These are phyloP conservation scores for Gentiana macrophylla DNA, from an alignment of 257 asterid genomes.

Conservation along the genomic window DNA sequence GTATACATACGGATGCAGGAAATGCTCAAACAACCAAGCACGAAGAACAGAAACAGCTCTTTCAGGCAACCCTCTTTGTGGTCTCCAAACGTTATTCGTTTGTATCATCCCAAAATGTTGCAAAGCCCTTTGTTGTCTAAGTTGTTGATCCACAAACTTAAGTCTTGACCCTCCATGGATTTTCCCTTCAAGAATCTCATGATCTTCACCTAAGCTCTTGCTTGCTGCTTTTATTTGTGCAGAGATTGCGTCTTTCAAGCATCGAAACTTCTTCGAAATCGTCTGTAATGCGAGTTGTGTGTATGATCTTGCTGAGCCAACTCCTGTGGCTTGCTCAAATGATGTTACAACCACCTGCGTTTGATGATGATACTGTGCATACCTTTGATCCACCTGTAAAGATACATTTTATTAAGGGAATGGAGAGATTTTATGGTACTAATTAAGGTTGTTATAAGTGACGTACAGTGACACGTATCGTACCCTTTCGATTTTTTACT, in stretches of 20 bases:
- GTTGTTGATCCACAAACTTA: slow-evolving; percentile 33
- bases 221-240: slow-evolving; percentile 36
- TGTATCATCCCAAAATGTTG: slow-evolving; percentile 62
- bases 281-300: slow-evolving; percentile 49
- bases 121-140: slow-evolving; percentile 40
- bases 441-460: too few relatives aligned
- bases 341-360: slow-evolving; percentile 47
- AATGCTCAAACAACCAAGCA: slow-evolving; percentile 80
- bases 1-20: slow-evolving; percentile 58
- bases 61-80: slow-evolving; percentile 68
- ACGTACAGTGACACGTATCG: too few relatives aligned
- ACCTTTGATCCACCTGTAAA: slow-evolving; percentile 61
- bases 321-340: slow-evolving; percentile 63
- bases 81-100: slow-evolving; percentile 64
- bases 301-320: slow-evolving; percentile 50
- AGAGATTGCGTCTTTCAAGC: slow-evolving; percentile 44
- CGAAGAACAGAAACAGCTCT: slow-evolving; percentile 73
- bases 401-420: too few relatives aligned
- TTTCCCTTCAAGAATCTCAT: slow-evolving; percentile 13
- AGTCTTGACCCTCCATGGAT: slow-evolving; percentile 35
- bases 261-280: slow-evolving; percentile 57
- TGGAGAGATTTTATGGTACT: too few relatives aligned
- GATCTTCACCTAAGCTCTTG: slow-evolving; percentile 45
- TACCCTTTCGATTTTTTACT: too few relatives aligned
- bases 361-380: slow-evolving; percentile 48